Evolutionary conservation across 352 stramenopile genomes (phyloP), one percentile per base, ranked within the genome.

Genomic region (Saprolegnia diclina): DNA sequence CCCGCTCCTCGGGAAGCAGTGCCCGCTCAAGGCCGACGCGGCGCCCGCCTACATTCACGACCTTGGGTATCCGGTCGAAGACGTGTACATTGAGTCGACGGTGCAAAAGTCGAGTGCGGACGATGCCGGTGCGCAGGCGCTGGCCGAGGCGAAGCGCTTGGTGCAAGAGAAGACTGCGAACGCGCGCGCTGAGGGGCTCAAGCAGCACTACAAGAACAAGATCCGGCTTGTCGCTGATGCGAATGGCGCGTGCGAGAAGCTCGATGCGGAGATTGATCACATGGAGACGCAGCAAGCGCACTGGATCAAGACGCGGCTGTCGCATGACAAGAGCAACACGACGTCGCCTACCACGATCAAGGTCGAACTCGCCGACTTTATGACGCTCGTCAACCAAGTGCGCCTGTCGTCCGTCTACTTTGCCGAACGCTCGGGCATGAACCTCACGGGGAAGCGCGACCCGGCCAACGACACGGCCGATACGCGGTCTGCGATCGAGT

Each of bases 1-100:
- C 68, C 87, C 87, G 45, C 78, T 96, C 80, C 78, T 97, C 44
- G 90, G 90, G 37, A 97, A 96, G 65, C 88, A 96, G 64, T 97
- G 90, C 71, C 90, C 90, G 13, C 85, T 97, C 63, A 95, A 93
- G 72, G 90, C 90, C 0, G 88, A 97, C 69, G 79, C 72, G 55
- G 46, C 77, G 26, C 86, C 87, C 29, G 67, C 81, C 11, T 97
- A 97, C 65, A 77, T 78, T 56, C 46, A 90, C 21, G 86, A 96
- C 54, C 79, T 94, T 26, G 90, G 90, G 16, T 93, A 85, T 67
- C 84, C 90, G 3, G 81, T 88, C 53, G 79, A 78, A 19, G 88
- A 93, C 50, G 82, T 89, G 24, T 95, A 92, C 76, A 79, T 90
- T 72, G 78, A 92, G 56, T 88, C 80, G 2, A 79, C 71, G 0